Evolutionary conservation across 345 rosid genomes (phyloP), one percentile per base, ranked within the genome.

Genomic region (Schrenkiella parvula): DNA sequence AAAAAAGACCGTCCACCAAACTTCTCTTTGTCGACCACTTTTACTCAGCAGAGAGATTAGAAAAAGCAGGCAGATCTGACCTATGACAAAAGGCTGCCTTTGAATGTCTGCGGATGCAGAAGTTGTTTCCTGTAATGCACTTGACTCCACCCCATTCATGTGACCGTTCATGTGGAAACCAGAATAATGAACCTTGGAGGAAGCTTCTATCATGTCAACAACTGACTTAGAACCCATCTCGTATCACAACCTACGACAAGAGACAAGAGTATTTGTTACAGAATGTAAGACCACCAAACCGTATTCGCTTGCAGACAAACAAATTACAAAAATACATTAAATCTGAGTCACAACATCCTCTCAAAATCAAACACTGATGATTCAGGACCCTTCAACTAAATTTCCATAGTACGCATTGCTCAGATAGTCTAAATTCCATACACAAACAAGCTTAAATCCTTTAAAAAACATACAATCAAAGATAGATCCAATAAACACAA

Each of bases 41-140:
- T 10, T 13, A 50, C 55, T 48, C 46, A 52, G 32, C 6, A 2
- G 19, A 38, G n/a, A 37, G 5, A 38, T 9, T 8, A 31, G 31
- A 10, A 29, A 14, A 23, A 44, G 21, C n/a, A 48, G 4, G n/a
- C 52, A 54, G 66, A 15, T 70, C 83, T 73, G 44, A 89, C 96
- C 98, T 42, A 92, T 92, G 14, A 92, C 89, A 82, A 89, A 92
- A 58, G 98, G 98, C 69, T 89, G 93, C 52, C 81, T 84, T 38
- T 78, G 79, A 76, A 86, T 41, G 56, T 76, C 81, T 6, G 84
- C 67, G 32, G 81, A 62, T 8, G 81, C 72, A 6, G 84, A 81
- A 32, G 84, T 81, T 15, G 85, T 79, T 35, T 85, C 78, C 31
- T 83, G 84, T 69, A 76, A 83, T 3, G 50, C 73, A 46, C 73